Evolutionary conservation across 2,329 filamentous ascomycete genomes (phyloP), one percentile per base, ranked within the genome.

Genomic region (Cladosporium sp.): DNA sequence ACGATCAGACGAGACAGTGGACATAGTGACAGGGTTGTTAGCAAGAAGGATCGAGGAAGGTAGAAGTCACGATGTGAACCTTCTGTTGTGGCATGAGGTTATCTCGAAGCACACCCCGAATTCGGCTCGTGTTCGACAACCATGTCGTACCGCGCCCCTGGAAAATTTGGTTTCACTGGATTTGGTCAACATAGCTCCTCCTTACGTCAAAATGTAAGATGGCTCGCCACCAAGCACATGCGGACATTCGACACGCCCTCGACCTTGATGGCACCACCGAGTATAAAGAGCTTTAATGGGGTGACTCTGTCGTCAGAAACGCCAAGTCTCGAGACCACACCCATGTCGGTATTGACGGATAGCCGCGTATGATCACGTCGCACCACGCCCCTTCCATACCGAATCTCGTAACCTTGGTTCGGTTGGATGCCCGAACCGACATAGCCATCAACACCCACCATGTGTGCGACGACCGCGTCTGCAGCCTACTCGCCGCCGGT

Each of bases 1-100:
- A 56, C 22, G 73, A 72, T 64, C 71, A 70, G 69, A 63, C 65
- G 70, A 58, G 61, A 57, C 4, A 60, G 61, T 44, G 61, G 60
- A 48, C 58, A 64, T 32, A 48, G 61, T 25, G 64, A 63, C 52
- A 67, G 63, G 42, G 63, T 64, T 28, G 55, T 60, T 12, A 50
- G 65, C 44, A 51, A 65, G 47, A 65, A 61, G 32, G 58, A 64
- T 17, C 58, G 65, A 20, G 64, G 63, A 3, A 61, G 62, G 28
- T 32, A 32, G 28, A 32, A 9, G 9, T 32, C 8, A 7, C 12
- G 8, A 10, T 32, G 28, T 32, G 12, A 32, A 10, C 8, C 3
- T 10, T 10, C 28, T 32, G 28, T 32, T 32, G 28, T 32, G 28
- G 28, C 28, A 10, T 32, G n/a, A 32, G 28, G 8, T 9, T 13